A percentile compares a stretch with the other conserved stretches of the same genome.
These are phyloP conservation scores for Chalara sp. DNA, from an alignment of 2,329 filamentous ascomycete species.

Conservation along the genomic window DNA sequence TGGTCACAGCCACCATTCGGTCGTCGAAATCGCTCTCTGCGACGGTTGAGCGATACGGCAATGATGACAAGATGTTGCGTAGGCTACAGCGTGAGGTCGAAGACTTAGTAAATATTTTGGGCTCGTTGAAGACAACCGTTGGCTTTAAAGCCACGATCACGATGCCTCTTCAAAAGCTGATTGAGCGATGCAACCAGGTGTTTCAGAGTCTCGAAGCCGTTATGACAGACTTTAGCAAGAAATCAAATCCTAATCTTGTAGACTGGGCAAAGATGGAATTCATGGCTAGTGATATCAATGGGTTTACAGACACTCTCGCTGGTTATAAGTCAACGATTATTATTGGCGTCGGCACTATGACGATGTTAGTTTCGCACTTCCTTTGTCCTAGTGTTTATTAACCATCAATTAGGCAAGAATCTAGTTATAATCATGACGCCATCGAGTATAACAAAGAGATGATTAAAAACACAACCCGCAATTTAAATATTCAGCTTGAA, in stretches of 20 bases:
- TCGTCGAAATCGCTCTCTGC: constrained; percentile 28
- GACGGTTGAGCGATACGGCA: constrained; percentile 28
- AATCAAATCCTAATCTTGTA: constrained; percentile 28
- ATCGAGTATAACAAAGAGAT: constrained; percentile 32
- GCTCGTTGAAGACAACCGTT: constrained; percentile 20
- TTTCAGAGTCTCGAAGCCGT: constrained; percentile 30
- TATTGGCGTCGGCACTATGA: constrained; percentile 30
- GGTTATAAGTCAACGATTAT: constrained; percentile 34
- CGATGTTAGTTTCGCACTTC: constrained; percentile 23
- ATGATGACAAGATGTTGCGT: constrained; percentile 28
- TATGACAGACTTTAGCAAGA: constrained; percentile 29
- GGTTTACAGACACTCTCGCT: constrained; percentile 32
- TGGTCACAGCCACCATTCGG: constrained; percentile 27
- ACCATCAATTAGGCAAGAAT: constrained; percentile 23
- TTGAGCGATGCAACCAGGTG: constrained; percentile 30
- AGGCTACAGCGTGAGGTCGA: constrained; percentile 29
- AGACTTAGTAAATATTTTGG: constrained; percentile 28
- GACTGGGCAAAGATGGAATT: constrained; percentile 37
- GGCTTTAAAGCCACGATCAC: constrained; percentile 22
- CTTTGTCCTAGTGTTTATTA: constrained; percentile 14
- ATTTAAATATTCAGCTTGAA: constrained; percentile 28
- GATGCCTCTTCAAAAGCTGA: constrained; percentile 29
- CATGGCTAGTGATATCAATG: constrained; percentile 32
- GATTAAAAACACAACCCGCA: constrained; percentile 30
- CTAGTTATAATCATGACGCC: constrained; percentile 26